These are phyloP conservation scores for Neurospora sp. DNA, from an alignment of 495 filamentous ascomycete genomes.

Conservation along the genomic window DNA sequence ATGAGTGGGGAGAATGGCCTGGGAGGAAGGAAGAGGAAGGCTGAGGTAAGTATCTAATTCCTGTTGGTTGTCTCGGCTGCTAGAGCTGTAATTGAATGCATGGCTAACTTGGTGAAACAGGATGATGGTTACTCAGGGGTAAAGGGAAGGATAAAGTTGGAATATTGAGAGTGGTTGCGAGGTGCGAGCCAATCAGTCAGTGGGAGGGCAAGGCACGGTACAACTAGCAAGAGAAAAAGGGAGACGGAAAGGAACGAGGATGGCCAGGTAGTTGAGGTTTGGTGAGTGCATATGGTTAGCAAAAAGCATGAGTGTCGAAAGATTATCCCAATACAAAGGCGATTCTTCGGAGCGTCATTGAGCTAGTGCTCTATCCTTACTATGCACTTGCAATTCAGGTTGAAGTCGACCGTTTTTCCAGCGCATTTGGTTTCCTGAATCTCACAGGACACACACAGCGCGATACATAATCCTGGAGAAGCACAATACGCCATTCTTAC, in stretches of 20 bases:
- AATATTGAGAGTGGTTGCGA: background rate
- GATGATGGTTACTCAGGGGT: background rate
- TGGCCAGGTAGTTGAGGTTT: background rate
- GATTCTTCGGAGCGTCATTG: background rate
- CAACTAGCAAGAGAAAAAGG: background rate
- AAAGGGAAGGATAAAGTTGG: background rate
- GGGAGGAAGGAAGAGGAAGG: constrained; percentile 57
- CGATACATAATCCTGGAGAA: background rate
- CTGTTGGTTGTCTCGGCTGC: background rate
- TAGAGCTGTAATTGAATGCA: background rate
- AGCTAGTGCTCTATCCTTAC: background rate
- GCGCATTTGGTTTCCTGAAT: background rate
- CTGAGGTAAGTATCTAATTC: constrained; percentile 43
- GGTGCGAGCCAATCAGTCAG: background rate
- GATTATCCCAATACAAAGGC: background rate
- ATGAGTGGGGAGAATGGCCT: background rate
- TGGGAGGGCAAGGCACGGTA: background rate
- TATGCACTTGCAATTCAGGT: background rate
- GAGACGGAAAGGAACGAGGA: background rate
- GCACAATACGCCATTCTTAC: background rate
- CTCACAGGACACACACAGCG: background rate
- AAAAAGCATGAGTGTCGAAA: background rate
- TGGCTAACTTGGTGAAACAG: background rate
- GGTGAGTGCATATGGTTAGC: background rate
- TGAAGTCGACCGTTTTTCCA: background rate